Conservation (phyloP, 2,329 filamentous ascomycete genomes). For the Fusarium subtropicale region DNA sequence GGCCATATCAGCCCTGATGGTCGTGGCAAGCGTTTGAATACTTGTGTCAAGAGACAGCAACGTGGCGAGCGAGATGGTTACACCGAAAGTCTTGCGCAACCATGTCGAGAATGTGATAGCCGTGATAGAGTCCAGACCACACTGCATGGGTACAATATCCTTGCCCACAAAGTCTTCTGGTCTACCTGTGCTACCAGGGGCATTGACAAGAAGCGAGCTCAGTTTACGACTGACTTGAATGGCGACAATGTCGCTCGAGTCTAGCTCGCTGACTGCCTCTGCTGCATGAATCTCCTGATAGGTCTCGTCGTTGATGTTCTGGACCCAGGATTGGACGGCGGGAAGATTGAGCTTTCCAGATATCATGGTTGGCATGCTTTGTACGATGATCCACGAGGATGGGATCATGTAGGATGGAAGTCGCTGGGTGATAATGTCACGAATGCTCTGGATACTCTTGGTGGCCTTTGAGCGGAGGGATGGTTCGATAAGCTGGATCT, state of each 20-base stretch:
- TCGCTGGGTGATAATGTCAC: not conserved
- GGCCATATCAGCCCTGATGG: not conserved
- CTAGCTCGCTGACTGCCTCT: not conserved
- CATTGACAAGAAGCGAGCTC: not conserved
- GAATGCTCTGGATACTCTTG: not conserved
- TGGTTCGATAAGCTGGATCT: not conserved
- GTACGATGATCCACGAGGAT: constrained; percentile 9
- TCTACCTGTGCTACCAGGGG: not conserved
- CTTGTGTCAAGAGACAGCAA: not conserved
- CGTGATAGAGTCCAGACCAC: constrained; percentile 12
- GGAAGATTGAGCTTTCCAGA: constrained; percentile 23
- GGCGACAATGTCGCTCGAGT: not conserved
- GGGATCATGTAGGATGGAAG: constrained; percentile 29
- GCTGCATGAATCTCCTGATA: constrained; percentile 3
- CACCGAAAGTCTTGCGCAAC: constrained; percentile 13
- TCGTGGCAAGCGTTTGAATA: not conserved
- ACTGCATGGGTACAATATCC: constrained; percentile 16
- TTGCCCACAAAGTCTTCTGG: constrained; percentile 9
- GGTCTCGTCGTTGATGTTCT: not conserved
- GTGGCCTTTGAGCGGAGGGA: not conserved
- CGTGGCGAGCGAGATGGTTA: not conserved
- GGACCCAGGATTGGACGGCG: not conserved
- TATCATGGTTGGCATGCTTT: constrained; percentile 21
- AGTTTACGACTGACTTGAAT: not conserved
- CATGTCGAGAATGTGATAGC: constrained; percentile 10